Percentiles rank a stretch among this genome's conserved stretches.
Conservation (phyloP, 805 yeast genomes). For the Ogataea allantospora region DNA sequence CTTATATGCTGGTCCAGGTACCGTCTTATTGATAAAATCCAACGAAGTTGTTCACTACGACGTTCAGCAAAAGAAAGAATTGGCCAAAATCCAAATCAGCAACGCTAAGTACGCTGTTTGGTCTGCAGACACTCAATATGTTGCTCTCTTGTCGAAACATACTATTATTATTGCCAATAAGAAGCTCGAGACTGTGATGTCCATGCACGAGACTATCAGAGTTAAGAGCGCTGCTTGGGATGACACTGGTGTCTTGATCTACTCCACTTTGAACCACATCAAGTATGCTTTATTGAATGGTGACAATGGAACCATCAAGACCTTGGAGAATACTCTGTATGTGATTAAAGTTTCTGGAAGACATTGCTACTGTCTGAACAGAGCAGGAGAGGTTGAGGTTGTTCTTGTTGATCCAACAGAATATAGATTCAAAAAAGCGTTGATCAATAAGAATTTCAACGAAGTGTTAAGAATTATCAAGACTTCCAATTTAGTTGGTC, state of each 20-base stretch:
- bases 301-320: slow-evolving; percentile 91
- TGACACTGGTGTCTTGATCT: slow-evolving; percentile 84
- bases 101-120: slow-evolving; percentile 86
- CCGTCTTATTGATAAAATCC: slow-evolving; percentile 70
- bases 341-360: slow-evolving; percentile 68
- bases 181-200: slow-evolving; percentile 70
- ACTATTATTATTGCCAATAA: slow-evolving; percentile 84
- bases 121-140: slow-evolving; percentile 83
- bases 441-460: slow-evolving; percentile 82
- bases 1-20: slow-evolving; percentile 77
- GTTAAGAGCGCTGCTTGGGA: slow-evolving; percentile 98
- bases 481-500: slow-evolving; percentile 91
- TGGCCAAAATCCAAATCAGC: slow-evolving; percentile 65
- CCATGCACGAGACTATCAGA: slow-evolving; percentile 94
- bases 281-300: slow-evolving; percentile 92
- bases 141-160: slow-evolving; percentile 89
- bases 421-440: slow-evolving; percentile 91
- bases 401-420: slow-evolving; percentile 91
- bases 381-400: slow-evolving; percentile 81
- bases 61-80: slow-evolving; percentile 84
- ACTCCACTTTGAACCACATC: slow-evolving; percentile 93
- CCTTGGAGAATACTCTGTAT: slow-evolving; percentile 85
- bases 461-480: slow-evolving; percentile 90
- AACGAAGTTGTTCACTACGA: slow-evolving; percentile 79
- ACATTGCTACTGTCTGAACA: slow-evolving; percentile 74